Evolutionary conservation across 2,329 filamentous ascomycete genomes (phyloP).

Genomic region (Exophiala aquamarina): DNA sequence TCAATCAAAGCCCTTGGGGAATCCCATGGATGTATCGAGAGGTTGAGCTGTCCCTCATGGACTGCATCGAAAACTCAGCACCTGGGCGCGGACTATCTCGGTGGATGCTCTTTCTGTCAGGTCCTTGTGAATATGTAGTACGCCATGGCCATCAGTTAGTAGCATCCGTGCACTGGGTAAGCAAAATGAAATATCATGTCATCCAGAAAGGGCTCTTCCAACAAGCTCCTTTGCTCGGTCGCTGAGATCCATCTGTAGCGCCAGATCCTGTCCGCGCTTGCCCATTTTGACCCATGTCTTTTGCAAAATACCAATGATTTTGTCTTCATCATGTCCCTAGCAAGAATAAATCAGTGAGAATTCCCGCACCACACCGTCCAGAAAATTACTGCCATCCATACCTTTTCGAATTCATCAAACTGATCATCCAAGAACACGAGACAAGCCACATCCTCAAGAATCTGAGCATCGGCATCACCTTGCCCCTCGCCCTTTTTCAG

Average conservation of each 20-base stretch:
- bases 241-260: slow-evolving; percentile 65
- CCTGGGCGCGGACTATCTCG: no score
- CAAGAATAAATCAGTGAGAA: background rate
- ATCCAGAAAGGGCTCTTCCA: slow-evolving; percentile 58
- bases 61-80: no score
- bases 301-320: slow-evolving; percentile 39
- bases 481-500: slow-evolving; percentile 52
- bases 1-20: no score
- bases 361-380: slow-evolving; percentile 47
- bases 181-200: background rate
- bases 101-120: no score
- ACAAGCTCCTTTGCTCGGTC: slow-evolving; percentile 63
- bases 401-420: slow-evolving; percentile 74
- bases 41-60: no score
- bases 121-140: no score
- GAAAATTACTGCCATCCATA: background rate
- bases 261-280: slow-evolving; percentile 36
- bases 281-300: slow-evolving; percentile 29
- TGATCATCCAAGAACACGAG: slow-evolving; percentile 86
- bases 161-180: background rate
- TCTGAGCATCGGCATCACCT: slow-evolving; percentile 65
- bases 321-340: slow-evolving; percentile 62
- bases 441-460: slow-evolving; percentile 81
- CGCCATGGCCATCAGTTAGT: background rate
- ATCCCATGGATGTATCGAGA: no score